These are phyloP conservation scores for Acanthamoeba sp. DNA, from an alignment of 208 protist species.

Conservation along the genomic window DNA sequence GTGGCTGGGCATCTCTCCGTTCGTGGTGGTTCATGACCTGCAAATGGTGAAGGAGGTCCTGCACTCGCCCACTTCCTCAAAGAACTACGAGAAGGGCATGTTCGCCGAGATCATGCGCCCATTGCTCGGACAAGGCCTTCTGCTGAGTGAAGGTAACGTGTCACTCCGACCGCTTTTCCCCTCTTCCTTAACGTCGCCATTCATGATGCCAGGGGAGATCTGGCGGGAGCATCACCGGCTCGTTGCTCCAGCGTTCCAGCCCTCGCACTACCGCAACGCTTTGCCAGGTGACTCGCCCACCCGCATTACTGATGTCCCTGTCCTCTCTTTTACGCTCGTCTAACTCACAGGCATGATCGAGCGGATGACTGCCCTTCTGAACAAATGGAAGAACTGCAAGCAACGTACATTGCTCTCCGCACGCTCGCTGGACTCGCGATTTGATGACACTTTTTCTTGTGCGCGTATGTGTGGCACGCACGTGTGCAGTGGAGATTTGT, in stretches of 20 bases:
- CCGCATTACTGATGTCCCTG: too few species aligned
- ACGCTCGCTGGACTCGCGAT: too few species aligned
- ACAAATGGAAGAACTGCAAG: neutral
- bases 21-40: conserved; percentile 29
- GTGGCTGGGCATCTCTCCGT: conserved; percentile 32
- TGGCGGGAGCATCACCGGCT: conserved; percentile 37
- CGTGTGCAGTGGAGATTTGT: conserved; percentile 18
- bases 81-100: conserved; percentile 69
- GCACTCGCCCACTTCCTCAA: neutral
- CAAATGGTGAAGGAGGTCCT: conserved; percentile 49
- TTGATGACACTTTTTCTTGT: neutral
- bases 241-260: conserved; percentile 47
- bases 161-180: too few species aligned
- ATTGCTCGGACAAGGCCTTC: conserved; percentile 25
- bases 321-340: neutral
- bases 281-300: neutral
- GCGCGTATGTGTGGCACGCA: too few species aligned
- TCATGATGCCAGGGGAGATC: neutral
- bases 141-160: conserved; percentile 13
- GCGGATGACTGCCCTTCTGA: neutral
- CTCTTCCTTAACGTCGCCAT: neutral
- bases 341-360: neutral
- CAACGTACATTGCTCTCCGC: neutral
- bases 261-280: conserved; percentile 24
- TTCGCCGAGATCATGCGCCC: conserved; percentile 62